These are phyloP conservation scores for Fusarium albosuccineum DNA, from an alignment of 2,329 filamentous ascomycete genomes.

Conservation along the genomic window DNA sequence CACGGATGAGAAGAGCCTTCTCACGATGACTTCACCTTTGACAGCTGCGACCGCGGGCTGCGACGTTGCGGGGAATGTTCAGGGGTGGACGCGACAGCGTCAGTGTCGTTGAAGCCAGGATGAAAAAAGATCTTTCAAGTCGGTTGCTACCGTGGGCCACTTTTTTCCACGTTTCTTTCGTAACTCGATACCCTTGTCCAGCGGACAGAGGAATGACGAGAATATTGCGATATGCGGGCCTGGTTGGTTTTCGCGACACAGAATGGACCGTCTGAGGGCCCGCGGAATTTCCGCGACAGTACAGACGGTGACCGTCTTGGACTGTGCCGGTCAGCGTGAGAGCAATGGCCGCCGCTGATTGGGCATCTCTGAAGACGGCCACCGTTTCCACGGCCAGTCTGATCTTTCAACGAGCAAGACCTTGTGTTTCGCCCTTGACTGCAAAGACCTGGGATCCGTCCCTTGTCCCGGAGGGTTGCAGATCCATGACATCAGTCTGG, in stretches of 20 bases:
- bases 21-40: slow-evolving; percentile 45
- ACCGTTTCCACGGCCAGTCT: slow-evolving; percentile 37
- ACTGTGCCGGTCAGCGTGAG: slow-evolving; percentile 30
- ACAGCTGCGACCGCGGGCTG: slow-evolving; percentile 12
- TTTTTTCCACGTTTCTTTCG: slow-evolving; percentile 38
- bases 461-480: slow-evolving; percentile 34
- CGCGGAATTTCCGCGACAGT: slow-evolving; percentile 25
- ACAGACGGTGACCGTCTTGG: slow-evolving; percentile 35
- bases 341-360: slow-evolving; percentile 27
- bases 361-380: slow-evolving; percentile 32
- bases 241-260: slow-evolving; percentile 17
- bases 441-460: slow-evolving; percentile 9
- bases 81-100: slow-evolving; percentile 22
- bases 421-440: slow-evolving; percentile 22
- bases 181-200: slow-evolving; percentile 12
- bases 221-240: slow-evolving; percentile 41
- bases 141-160: slow-evolving; percentile 39
- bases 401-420: slow-evolving; percentile 15
- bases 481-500: slow-evolving; percentile 52
- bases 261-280: slow-evolving; percentile 22
- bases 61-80: slow-evolving; percentile 17
- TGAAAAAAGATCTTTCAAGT: slow-evolving; percentile 25
- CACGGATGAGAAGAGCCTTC: slow-evolving; percentile 17
- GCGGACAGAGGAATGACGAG: slow-evolving; percentile 39
- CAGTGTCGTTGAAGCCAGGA: slow-evolving; percentile 19